Base-by-base conservation (phyloP, 2,329 filamentous ascomycete genomes). In the Monosporascus sp. region DNA sequence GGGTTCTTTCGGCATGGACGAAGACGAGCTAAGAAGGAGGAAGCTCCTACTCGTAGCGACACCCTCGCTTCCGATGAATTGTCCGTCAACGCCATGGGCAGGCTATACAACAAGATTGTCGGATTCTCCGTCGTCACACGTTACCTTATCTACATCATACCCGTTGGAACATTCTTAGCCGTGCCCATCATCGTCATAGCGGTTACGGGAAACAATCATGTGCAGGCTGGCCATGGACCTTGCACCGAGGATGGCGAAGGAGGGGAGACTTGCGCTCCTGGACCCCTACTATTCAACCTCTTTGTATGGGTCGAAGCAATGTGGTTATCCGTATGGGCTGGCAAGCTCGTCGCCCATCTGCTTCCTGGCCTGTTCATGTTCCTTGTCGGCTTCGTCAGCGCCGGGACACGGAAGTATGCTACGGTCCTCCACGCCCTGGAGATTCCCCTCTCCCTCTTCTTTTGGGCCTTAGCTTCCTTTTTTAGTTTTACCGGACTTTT, bases 281-380 rank as follows among this genome's bases (percentile, higher is more conserved):
- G 77, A 1, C 76, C 81, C 8, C 72, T 76, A 5, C 73, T 87
- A 9, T 81, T 85, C 62, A 69, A 78, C 48, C 74, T 89, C 47
- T 88, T 88, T 61, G 72, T 86, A 47, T 88, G 85, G 86, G 78
- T 89, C 59, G 81, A 88, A 63, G 75, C 86, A 49, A 76, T 85
- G 37, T 89, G 86, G 86, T 69, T 85, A 39, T 76, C 79, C 8
- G 75, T 88, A 11, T 89, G 86, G 86, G 72, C 76, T 18, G 83
- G 80, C 58, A 89, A 89, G 70, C 69, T 87, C 44, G 74, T 83
- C 11, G 81, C 85, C 15, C 82, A 82, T 66, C 64, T 80, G 17
- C 64, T 87, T 3, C 85, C 86, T 0, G 69, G 73, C 39, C 58
- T 82, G 50, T 89, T 89, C 69, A 84, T 88, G 76, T 85, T 86